Conservation (phyloP, 371 early-diverging fungal species). For the Chytridiales sp. region DNA sequence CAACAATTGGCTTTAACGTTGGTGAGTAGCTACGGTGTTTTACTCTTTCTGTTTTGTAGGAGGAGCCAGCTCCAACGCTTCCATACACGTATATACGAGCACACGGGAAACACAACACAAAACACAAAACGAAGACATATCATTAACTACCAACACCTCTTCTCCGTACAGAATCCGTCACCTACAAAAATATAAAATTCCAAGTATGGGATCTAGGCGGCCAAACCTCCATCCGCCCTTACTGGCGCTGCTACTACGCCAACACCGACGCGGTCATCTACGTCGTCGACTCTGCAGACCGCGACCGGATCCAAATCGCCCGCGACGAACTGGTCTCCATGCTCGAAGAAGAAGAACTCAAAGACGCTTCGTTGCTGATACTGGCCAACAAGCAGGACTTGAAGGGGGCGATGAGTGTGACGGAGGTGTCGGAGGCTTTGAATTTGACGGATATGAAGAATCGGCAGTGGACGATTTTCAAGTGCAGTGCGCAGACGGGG, state of each 20-base stretch:
- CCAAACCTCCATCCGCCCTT: constrained; percentile 68
- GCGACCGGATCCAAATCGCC: constrained; percentile 83
- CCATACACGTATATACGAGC: no score
- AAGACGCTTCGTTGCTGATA: constrained; percentile 85
- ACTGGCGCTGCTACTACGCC: constrained; percentile 92
- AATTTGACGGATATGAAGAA: constrained; percentile 83
- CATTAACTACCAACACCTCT: constrained; percentile 59
- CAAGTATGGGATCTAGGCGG: constrained; percentile 95
- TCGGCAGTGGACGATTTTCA: constrained; percentile 90
- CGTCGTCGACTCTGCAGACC: constrained; percentile 93
- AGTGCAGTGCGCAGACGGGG: constrained; percentile 80
- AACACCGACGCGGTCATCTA: constrained; percentile 97
- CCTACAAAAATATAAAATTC: constrained; percentile 96
- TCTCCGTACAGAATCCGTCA: constrained; percentile 91
- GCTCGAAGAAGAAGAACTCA: constrained; percentile 86
- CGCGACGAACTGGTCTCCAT: constrained; percentile 80
- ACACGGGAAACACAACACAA: no score
- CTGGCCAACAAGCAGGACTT: constrained; percentile 98
- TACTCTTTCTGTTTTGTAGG: constrained; percentile 3
- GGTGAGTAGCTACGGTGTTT: constrained; percentile 46
- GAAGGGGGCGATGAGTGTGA: constrained; percentile 88
- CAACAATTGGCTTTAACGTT: constrained; percentile 66
- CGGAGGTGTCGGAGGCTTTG: constrained; percentile 90
- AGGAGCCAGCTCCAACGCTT: no score
- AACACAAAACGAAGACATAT: background rate